Evolutionary conservation across 768 basidiomycete genomes (phyloP), one percentile per base, ranked within the genome.

Genomic region (Serendipita sp.): DNA sequence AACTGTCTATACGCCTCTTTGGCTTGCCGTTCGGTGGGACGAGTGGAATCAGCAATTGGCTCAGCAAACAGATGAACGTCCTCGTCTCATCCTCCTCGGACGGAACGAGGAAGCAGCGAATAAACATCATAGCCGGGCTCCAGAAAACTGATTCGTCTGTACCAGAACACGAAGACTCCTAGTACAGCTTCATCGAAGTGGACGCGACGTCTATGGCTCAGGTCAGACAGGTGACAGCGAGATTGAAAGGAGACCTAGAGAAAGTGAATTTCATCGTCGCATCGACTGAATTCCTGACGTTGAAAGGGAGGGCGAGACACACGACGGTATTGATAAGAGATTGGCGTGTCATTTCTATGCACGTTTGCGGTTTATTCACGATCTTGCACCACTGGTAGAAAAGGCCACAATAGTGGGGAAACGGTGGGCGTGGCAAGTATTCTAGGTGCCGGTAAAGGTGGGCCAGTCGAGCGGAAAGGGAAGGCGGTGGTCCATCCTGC

Each of bases 191-290:
- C 69, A 74, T 82, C n/a, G 69, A 76, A 65, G 81, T 81, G 73
- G 82, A 83, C 51, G 77, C 75, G 3, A 74, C 77, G 18, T 70
- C 78, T 37, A 81, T 84, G 76, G 74, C 75, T 71, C 80, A 81
- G 66, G 77, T 82, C 2, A 73, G 76, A 45, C 65, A 68, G 16
- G 70, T 73, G 15, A 51, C 66, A 30, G 71, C 79, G 35, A 64
- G 66, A 5, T 41, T 63, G n/a, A n/a, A n/a, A 46, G n/a, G 11
- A 46, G 45, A 46, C 45, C n/a, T n/a, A n/a, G n/a, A 11, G n/a
- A n/a, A n/a, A n/a, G n/a, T n/a, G n/a, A n/a, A n/a, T n/a, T n/a
- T n/a, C n/a, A n/a, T n/a, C n/a, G n/a, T n/a, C n/a, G n/a, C n/a
- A n/a, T n/a, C n/a, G n/a, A n/a, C n/a, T n/a, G 11, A 46, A n/a